A percentile compares a stretch with the other conserved stretches of the same genome.
Evolutionary conservation across 176 grass and related monocot genomes (phyloP).

Genomic region (Otatea glauca): DNA sequence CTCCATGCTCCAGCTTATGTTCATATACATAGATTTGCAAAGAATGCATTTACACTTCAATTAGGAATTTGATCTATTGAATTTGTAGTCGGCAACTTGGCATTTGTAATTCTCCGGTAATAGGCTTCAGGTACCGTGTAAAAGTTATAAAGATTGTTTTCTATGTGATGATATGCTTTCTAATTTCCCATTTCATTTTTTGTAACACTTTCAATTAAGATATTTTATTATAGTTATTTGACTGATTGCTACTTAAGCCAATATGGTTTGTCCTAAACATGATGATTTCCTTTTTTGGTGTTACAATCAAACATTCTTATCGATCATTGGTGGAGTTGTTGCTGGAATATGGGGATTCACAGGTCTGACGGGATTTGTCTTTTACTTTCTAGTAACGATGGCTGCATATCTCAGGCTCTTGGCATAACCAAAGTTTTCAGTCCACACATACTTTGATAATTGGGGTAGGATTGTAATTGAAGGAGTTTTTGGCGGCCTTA

Average conservation of each 20-base stretch:
- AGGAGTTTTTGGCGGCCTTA: slow-evolving; percentile 87
- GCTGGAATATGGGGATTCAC: slow-evolving; percentile 94
- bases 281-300: slow-evolving; percentile 1
- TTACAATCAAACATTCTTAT: slow-evolving; percentile 89
- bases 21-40: background rate
- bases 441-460: slow-evolving; percentile 75
- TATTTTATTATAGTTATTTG: background rate
- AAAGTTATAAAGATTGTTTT: background rate
- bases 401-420: slow-evolving; percentile 62
- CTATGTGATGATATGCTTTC: background rate
- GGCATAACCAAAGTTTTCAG: slow-evolving; percentile 85
- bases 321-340: slow-evolving; percentile 88
- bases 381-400: slow-evolving; percentile 88
- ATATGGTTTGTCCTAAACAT: slow-evolving; percentile 26
- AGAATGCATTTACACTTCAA: background rate
- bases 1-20: too few species aligned
- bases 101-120: background rate
- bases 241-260: slow-evolving; percentile 5
- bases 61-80: background rate
- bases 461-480: slow-evolving; percentile 85
- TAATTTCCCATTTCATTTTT: background rate
- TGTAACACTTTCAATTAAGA: background rate
- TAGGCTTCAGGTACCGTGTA: background rate
- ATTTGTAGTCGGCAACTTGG: background rate
- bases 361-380: slow-evolving; percentile 75